Conservation (phyloP, 2,329 filamentous ascomycete species). For the Hawksworthiomyces lignivorus region DNA sequence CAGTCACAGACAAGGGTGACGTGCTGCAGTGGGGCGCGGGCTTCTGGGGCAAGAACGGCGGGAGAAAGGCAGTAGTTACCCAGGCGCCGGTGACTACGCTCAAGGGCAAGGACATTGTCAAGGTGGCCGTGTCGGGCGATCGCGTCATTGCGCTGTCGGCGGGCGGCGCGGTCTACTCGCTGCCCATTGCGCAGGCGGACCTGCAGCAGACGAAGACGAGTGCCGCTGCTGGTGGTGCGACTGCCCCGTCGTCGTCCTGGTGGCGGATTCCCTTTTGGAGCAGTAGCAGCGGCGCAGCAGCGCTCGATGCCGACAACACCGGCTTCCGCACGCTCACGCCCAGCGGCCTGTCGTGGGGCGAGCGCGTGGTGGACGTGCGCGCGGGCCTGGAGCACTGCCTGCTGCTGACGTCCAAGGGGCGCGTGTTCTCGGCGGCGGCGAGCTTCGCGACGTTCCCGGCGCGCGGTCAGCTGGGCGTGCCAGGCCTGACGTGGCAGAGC, state of each 20-base stretch:
- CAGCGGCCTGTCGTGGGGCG: constrained; percentile 53
- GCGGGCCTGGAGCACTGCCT: constrained; percentile 81
- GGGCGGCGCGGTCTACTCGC: constrained; percentile 72
- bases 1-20: constrained; percentile 80
- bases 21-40: constrained; percentile 84
- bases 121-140: constrained; percentile 71
- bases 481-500: constrained; percentile 71
- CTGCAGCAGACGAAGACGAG: constrained; percentile 46
- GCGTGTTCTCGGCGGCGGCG: constrained; percentile 82
- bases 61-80: constrained; percentile 43
- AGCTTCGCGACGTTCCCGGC: constrained; percentile 71
- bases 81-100: constrained; percentile 63
- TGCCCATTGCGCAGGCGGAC: constrained; percentile 69
- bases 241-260: constrained; percentile 45
- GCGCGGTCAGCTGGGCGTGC: constrained; percentile 79
- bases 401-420: constrained; percentile 74
- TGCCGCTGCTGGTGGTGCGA: background rate
- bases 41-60: constrained; percentile 33
- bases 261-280: constrained; percentile 62
- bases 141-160: constrained; percentile 72
- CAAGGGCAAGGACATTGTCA: constrained; percentile 70
- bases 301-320: too few relatives aligned
- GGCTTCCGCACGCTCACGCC: constrained; percentile 70
- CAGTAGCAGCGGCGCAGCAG: constrained; percentile 2
- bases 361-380: constrained; percentile 66